Evolutionary conservation across 495 filamentous ascomycete species (phyloP), one percentile per base, ranked within the genome.

Genomic region (Hyaloscypha hepaticicola): DNA sequence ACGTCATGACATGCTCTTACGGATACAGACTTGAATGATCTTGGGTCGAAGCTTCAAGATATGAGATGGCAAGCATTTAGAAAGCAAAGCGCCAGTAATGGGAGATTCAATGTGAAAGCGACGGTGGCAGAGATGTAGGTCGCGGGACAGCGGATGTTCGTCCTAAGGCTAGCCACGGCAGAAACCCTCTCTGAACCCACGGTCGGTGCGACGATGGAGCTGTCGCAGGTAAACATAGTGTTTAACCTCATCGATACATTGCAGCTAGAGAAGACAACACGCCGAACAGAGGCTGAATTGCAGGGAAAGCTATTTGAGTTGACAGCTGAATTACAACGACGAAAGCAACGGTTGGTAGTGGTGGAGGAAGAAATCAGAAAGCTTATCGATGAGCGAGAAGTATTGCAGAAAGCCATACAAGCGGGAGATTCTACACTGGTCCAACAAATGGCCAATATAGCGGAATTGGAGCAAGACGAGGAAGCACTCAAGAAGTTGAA

Each of bases 1-100:
- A 52, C 25, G 58, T 67, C 49, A 58, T 69, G 59, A 56, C 52
- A 27, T 38, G 9, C 27, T 28, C 51, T n/a, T 31, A 52, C 38
- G 48, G 24, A 65, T 24, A 69, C 66, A 1, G 12, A 19, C 2
- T 34, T 65, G 24, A 63, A 61, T 8, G 31, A 61, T 51, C 2
- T 69, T 3, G 19, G 3, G 19, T 21, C 2, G 45, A 55, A 41
- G 14, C 24, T 52, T n/a, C n/a, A 22, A 1, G 57, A 57, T 29
- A 57, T 63, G 60, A 63, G 33, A 24, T 3, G 5, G 29, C 3
- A 62, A 62, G 60, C 50, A 22, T 62, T 55, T 62, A 45, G 60
- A 21, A 62, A 62, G 48, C 41, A 62, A 21, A 53, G 24, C 28
- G 60, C 60, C 50, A 62, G 60, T 21, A 62, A 62, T 55, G 45